These are phyloP conservation scores for Porogramme epimiltina DNA, from an alignment of 1,284 basidiomycete species.

Conservation along the genomic window DNA sequence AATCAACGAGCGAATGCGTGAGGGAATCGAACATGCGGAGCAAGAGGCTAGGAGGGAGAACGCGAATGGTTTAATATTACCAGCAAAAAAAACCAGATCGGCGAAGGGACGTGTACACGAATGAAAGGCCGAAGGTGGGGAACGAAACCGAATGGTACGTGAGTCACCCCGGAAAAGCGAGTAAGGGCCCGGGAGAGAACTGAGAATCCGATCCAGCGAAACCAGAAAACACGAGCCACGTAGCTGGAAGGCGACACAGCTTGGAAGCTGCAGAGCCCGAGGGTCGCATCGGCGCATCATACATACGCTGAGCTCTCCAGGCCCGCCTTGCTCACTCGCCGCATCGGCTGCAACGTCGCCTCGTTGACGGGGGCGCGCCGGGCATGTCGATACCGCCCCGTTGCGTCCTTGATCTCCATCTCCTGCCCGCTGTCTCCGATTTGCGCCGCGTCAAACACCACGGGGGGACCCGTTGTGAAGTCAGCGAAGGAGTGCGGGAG, in stretches of 20 bases:
- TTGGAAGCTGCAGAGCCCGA: too few species aligned
- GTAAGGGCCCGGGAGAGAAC: neutral
- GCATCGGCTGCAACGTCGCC: constrained; percentile 81
- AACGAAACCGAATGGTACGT: too few species aligned
- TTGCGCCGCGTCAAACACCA: constrained; percentile 33
- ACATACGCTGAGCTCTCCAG: constrained; percentile 60
- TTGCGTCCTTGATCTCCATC: constrained; percentile 81
- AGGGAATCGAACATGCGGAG: neutral
- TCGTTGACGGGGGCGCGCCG: constrained; percentile 84
- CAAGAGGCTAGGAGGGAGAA: neutral
- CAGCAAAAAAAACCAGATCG: neutral
- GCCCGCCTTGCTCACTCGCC: constrained; percentile 88
- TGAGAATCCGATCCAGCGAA: neutral
- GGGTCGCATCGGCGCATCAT: constrained; percentile 16
- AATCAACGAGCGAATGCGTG: neutral
- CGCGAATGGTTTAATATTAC: constrained; percentile 5
- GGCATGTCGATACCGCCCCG: constrained; percentile 83
- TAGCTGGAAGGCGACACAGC: too few species aligned
- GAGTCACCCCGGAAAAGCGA: too few species aligned
- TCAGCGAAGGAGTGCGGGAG: constrained; percentile 33
- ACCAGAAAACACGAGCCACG: neutral
- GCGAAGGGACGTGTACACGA: neutral
- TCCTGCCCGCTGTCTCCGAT: constrained; percentile 72
- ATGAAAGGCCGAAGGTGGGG: too few species aligned
- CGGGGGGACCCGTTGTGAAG: constrained; percentile 23